Base-by-base conservation (phyloP, 495 filamentous ascomycete genomes). In the Aspergillus haitiensis region DNA sequence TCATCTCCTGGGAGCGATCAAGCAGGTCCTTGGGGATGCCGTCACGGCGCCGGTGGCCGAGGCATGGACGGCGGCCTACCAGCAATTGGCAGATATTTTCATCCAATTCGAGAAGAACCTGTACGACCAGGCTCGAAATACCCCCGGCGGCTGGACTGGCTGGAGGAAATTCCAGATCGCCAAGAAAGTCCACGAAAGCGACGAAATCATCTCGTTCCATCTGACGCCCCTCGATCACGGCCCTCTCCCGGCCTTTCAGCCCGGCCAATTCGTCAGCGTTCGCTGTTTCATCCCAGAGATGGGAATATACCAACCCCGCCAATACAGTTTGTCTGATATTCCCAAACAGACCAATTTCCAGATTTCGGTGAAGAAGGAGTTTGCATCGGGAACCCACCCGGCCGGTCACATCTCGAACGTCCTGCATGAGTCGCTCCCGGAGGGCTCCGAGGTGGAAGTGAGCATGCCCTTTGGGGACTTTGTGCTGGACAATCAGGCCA, bases 11-110 rank as follows among this genome's bases (percentile, higher is more conserved):
- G 76, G 72, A 31, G 82, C 85, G 27, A 85, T 89, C 67, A 79
- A 81, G 39, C 64, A 78, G 27, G 83, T 88, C 0, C 76, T 88
- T 0, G 84, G 84, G 8, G 76, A 79, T 33, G 86, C 85, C 11
- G 76, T 82, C 16, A 87, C 84, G 0, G 67, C 73, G 0, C 80
- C 81, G 5, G 81, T 88, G 44, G 76, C 73, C 46, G 80, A 81
- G 52, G 86, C 86, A 3, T 88, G 86, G 86, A 78, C 75, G 10
- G 81, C 78, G 36, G 86, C 85, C 27, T 88, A 88, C 69, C 78
- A 73, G 69, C 67, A 85, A 59, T 78, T 88, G 0, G 86, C 86
- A 18, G 78, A 84, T 61, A 76, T 87, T 58, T 78, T 87, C 64
- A 88, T 86, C 64, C 76, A 71, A n/a, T 75, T 77, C 12, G 86